Conservation (phyloP, 495 filamentous ascomycete genomes). For the Collariella sp. region DNA sequence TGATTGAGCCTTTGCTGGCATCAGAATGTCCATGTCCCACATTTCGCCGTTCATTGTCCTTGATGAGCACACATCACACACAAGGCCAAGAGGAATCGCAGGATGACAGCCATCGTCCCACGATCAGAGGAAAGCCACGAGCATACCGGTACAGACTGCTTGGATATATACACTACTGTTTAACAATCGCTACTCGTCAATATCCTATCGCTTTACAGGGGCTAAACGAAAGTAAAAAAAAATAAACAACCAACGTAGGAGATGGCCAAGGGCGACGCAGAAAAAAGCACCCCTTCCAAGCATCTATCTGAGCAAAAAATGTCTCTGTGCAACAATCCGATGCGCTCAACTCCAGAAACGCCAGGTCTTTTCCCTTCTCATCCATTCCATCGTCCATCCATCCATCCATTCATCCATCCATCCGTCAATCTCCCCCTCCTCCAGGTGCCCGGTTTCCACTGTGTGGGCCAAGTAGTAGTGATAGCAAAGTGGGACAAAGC, state of each 20-base stretch:
- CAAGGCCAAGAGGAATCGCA: too few species aligned
- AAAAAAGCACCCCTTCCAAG: not conserved
- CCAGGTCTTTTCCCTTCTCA: not conserved
- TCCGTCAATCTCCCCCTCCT: not conserved
- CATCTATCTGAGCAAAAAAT: not conserved
- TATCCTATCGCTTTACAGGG: not conserved
- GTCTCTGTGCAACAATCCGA: not conserved
- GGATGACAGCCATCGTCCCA: too few species aligned
- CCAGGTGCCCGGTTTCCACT: not conserved
- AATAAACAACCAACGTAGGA: not conserved
- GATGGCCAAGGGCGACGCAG: not conserved
- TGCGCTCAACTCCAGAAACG: slow-evolving; percentile 7
- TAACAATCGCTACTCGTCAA: slow-evolving; percentile 2
- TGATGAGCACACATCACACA: too few species aligned
- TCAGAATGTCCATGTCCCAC: too few species aligned
- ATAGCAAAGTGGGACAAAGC: not conserved
- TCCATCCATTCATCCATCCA: not conserved
- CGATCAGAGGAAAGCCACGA: too few species aligned
- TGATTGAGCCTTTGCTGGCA: too few species aligned
- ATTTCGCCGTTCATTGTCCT: too few species aligned
- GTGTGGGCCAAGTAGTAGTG: not conserved
- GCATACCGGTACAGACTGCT: slow-evolving; percentile 2
- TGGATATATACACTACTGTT: slow-evolving; percentile 3
- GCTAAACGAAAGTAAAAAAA: not conserved
- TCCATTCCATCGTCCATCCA: not conserved